Percentiles rank a stretch among this genome's conserved stretches.
phyloP scores from a whole-genome alignment of 306 rosid species.

The Cicer chorassanicum region DNA sequence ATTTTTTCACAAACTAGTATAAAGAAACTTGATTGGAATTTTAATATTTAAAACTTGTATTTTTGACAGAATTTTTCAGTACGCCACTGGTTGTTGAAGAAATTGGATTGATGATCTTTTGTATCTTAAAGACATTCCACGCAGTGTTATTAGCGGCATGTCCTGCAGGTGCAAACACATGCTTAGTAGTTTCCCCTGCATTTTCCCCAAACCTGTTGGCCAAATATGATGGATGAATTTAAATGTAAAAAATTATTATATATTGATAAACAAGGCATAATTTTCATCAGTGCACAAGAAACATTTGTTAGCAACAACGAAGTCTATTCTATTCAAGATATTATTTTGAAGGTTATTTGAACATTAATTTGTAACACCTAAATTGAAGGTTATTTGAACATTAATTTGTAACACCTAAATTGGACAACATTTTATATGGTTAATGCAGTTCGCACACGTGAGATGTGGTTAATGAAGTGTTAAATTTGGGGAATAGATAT shows the following conservation, averaged over 20 bases:
- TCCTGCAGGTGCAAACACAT: constrained; percentile 81
- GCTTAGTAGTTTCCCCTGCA: constrained; percentile 85
- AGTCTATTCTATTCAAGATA: no score
- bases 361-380: no score
- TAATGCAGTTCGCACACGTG: no score
- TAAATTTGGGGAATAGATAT: no score
- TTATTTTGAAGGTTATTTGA: no score
- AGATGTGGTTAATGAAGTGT: no score
- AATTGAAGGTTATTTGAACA: no score
- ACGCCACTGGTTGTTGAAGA: constrained; percentile 52
- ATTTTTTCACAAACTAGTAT: neutral
- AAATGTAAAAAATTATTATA: neutral
- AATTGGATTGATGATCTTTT: constrained; percentile 78
- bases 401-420: no score
- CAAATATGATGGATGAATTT: neutral
- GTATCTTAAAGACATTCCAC: constrained; percentile 82
- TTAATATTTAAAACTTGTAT: constrained; percentile 24
- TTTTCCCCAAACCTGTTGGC: constrained; percentile 74
- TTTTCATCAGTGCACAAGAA: no score
- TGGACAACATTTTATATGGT: no score
- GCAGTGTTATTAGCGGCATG: constrained; percentile 68
- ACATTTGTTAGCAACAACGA: neutral
- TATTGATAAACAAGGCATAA: neutral
- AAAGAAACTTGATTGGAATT: constrained; percentile 8
- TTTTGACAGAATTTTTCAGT: constrained; percentile 60